A percentile compares a stretch with the other conserved stretches of the same genome.
Conservation (phyloP, 345 rosid genomes). For the Aethionema arabicum region DNA sequence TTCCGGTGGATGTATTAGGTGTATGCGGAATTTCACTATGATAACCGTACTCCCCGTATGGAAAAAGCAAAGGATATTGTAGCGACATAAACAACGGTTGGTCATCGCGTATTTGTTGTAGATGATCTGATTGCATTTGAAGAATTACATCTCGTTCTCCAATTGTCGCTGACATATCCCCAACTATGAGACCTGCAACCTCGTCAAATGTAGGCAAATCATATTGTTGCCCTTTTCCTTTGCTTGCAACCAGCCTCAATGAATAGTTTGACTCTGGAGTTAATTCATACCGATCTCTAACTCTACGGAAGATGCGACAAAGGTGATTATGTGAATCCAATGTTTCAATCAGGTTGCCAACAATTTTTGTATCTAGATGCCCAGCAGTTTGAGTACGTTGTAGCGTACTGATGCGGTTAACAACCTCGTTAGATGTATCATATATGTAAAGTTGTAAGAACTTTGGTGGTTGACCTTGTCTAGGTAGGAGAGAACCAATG, state of each 20-base stretch:
- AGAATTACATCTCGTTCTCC: background rate
- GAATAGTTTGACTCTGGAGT: background rate
- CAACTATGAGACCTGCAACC: background rate
- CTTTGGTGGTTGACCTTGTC: background rate
- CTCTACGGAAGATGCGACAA: background rate
- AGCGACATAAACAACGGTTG: background rate
- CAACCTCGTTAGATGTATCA: background rate
- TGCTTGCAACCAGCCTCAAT: background rate
- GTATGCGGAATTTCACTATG: background rate
- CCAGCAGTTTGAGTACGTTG: background rate
- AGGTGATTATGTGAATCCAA: background rate
- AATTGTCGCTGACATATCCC: background rate
- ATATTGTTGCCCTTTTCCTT: background rate
- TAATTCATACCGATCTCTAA: background rate
- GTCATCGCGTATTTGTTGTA: background rate
- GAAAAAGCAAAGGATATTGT: background rate
- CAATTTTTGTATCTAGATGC: background rate
- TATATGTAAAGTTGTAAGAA: background rate
- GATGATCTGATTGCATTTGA: background rate
- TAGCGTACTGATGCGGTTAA: background rate
- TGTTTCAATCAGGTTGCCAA: background rate
- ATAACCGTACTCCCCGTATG: background rate
- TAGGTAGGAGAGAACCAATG: background rate
- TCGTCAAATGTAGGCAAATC: background rate
- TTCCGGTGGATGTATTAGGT: too few relatives aligned